Evolutionary conservation across 179 eudicot species (phyloP).

Genomic region (Sideroxylon spinosum): DNA sequence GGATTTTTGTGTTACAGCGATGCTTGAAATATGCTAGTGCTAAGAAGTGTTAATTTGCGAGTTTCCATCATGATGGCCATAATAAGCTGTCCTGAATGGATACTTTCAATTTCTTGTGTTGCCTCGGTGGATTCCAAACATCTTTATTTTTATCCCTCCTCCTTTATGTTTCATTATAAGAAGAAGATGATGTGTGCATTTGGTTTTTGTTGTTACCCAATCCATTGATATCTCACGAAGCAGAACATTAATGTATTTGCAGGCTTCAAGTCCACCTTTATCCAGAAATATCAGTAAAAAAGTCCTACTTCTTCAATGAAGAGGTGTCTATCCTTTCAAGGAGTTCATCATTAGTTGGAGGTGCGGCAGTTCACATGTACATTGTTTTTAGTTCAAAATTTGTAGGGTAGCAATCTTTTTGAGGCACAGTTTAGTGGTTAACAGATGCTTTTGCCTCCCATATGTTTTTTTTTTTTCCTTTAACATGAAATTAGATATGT

Average conservation of each 20-base stretch:
- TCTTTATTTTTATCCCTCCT: not conserved
- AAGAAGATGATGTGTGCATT: not conserved
- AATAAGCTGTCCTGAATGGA: not conserved
- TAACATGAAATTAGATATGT: not conserved
- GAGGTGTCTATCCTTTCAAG: slow-evolving; percentile 4
- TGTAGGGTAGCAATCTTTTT: not conserved
- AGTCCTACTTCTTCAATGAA: not conserved
- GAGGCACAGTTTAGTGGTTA: slow-evolving; percentile 10
- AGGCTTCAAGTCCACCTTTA: slow-evolving; percentile 7
- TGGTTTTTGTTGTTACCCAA: not conserved
- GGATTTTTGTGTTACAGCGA: not conserved
- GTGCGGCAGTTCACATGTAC: not conserved
- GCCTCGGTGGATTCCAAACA: too few species aligned
- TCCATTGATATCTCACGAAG: not conserved
- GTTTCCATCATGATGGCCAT: not conserved
- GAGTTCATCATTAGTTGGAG: not conserved
- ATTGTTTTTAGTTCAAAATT: not conserved
- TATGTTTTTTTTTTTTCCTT: not conserved
- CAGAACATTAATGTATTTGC: slow-evolving; percentile 5
- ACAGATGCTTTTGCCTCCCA: not conserved
- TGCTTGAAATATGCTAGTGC: not conserved
- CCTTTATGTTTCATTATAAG: not conserved
- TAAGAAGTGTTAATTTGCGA: not conserved
- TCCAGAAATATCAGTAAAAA: too few species aligned
- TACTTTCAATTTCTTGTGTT: not conserved